Evolutionary conservation across 2,329 filamentous ascomycete species (phyloP), one percentile per base, ranked within the genome.

Genomic region (Didymosphaeria variabile): DNA sequence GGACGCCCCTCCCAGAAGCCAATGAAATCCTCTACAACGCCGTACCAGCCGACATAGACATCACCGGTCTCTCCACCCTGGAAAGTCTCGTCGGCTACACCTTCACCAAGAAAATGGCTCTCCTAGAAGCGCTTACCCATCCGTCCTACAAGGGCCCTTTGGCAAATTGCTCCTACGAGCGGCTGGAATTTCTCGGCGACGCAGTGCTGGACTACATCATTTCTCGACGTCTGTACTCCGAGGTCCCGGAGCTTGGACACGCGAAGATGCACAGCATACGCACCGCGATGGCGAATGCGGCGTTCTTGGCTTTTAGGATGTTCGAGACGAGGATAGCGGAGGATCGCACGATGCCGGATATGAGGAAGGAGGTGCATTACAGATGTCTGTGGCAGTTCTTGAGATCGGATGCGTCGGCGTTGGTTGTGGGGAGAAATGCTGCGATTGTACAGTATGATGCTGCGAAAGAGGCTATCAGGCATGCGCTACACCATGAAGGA

Each of bases 101-200:
- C 0, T 97, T 97, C 76, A 78, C 65, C 1, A 89, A 91, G 67
- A 71, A 89, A 64, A 73, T 83, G 0, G 81, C 97, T 0, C 83
- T 97, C 0, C 72, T 91, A 0, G 92, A 97, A 79, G 91, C 94
- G 2, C 82, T 94, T 53, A 97, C 93, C 0, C 94, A 97, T 72
- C 82, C 87, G 0, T 94, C 91, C 0, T 84, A 82, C 54, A 81
- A 44, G 0, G 74, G 73, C 1, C 67, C 68, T 1, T 65, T 81
- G 32, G 77, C 79, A 17, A 80, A 84, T 5, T 76, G 79, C 38
- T 86, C 84, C 0, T 88, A 89, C 69, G 91, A 97, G 67, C 87
- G 93, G 0, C 85, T 97, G 0, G 94, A 97, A 72, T 97, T 95
- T 70, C 81, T 97, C 0, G 94, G 94, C 0, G 94, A 98, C 68